phyloP scores from a whole-genome alignment of 2,329 filamentous ascomycete genomes.

The Neospermospora avenae region DNA sequence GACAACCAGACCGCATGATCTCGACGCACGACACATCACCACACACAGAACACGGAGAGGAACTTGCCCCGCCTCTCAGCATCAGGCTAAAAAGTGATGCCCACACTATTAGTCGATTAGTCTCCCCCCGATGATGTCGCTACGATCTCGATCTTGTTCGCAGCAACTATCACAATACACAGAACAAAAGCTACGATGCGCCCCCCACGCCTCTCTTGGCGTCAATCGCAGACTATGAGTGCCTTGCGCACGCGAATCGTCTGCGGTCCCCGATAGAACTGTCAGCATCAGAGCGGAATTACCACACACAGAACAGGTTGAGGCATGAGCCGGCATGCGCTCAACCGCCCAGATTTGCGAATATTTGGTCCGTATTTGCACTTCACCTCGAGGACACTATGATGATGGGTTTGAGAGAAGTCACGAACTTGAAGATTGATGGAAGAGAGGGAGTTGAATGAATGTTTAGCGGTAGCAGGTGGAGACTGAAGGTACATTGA shows the following conservation, averaged over 20 bases:
- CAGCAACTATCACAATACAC: neutral
- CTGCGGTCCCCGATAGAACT: neutral
- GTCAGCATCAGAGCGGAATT: neutral
- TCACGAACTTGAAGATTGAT: neutral
- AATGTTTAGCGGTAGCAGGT: neutral
- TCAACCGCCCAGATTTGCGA: neutral
- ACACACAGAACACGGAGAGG: neutral
- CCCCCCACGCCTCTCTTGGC: neutral
- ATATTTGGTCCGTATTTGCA: neutral
- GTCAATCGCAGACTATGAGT: neutral
- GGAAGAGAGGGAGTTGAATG: no score
- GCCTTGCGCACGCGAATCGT: neutral
- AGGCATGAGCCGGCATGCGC: neutral
- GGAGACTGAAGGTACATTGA: neutral
- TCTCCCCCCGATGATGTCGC: neutral
- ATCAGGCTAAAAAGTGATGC: no score
- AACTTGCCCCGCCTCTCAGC: no score
- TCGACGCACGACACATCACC: neutral
- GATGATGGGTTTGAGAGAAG: neutral
- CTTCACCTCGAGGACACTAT: no score
- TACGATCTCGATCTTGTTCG: neutral
- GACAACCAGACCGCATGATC: neutral
- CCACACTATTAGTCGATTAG: no score
- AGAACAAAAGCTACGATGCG: neutral
- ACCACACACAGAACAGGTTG: neutral